Base-by-base conservation (phyloP, 2,329 filamentous ascomycete species). In the Aschersonia sp. region DNA sequence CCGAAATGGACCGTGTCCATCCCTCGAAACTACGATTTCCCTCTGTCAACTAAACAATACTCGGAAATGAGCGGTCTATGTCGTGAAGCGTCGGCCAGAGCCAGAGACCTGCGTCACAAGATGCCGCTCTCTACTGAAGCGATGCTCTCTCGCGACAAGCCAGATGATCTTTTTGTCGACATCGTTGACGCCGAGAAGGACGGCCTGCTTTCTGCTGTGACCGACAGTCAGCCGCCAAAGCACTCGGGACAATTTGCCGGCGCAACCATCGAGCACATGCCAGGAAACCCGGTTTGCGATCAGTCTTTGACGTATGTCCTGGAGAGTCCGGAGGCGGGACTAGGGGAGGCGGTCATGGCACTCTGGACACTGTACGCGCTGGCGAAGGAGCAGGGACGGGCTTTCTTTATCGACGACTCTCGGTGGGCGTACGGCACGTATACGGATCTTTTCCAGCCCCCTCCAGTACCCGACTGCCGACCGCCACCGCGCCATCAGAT, bases 311-410 rank as follows among this genome's bases (percentile, higher is more conserved):
- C 85, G 0, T 92, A 84, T 60, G 76, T 88, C 2, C 70, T 94
- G 56, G 85, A 90, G 58, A 75, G 63, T 6, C 64, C 74, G 4
- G 81, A 90, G 56, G 85, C 85, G 2, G 87, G 87, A 3, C 69
- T 94, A 8, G 87, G 87, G 5, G 80, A 78, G 53, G 79, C 83
- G 1, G 64, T 95, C 50, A 80, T 94, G 74, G 75, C 81, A 58
- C 60, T 94, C 48, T 95, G 87, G 87, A 83, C 83, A 56, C 82
- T 86, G 30, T 94, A 92, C 59, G 85, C 85, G 4, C 66, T 94
- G 47, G 86, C 87, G 2, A 72, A 82, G 58, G 75, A 80, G 50
- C 84, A 94, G 60, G 77, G 76, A 11, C 72, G 87, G 30, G 72
- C 79, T 1, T 94, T 94, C 63, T 94, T 94, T 66, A 71, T 94